phyloP scores from a whole-genome alignment of 2,329 filamentous ascomycete species.

The Aspergillus sp. region DNA sequence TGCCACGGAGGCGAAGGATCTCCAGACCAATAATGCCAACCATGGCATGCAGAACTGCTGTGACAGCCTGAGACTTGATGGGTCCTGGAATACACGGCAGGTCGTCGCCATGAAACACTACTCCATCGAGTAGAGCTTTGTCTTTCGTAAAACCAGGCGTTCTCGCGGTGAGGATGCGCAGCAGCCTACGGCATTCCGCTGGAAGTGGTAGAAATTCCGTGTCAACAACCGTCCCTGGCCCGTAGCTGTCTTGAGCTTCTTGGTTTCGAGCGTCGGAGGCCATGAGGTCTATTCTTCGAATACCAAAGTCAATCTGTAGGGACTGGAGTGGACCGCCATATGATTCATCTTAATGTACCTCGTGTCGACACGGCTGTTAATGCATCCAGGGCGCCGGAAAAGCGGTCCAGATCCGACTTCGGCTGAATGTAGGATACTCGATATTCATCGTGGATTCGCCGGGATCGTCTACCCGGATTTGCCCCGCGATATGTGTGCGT shows the following conservation, averaged over 20 bases:
- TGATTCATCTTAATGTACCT: too few species aligned
- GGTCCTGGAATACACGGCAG: not conserved
- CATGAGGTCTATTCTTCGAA: not conserved
- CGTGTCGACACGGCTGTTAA: too few species aligned
- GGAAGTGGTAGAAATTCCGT: not conserved
- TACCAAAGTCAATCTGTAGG: not conserved
- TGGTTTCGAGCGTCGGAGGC: not conserved
- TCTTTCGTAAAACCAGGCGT: not conserved
- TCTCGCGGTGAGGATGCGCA: not conserved
- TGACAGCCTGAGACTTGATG: not conserved
- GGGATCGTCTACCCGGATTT: not conserved
- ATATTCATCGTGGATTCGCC: not conserved
- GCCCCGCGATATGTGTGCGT: not conserved
- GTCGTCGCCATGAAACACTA: not conserved
- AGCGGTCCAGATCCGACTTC: not conserved
- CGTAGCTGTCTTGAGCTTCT: not conserved
- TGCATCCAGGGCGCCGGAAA: too few species aligned
- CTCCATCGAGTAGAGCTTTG: not conserved
- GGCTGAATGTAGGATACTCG: not conserved
- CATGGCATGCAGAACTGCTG: not conserved
- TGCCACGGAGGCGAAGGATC: not conserved
- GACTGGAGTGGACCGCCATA: not conserved
- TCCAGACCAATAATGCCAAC: not conserved
- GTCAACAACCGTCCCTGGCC: not conserved
- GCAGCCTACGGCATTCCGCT: not conserved